Conservation (phyloP, 768 basidiomycete genomes). For the Boletus rufocinnamomeus region DNA sequence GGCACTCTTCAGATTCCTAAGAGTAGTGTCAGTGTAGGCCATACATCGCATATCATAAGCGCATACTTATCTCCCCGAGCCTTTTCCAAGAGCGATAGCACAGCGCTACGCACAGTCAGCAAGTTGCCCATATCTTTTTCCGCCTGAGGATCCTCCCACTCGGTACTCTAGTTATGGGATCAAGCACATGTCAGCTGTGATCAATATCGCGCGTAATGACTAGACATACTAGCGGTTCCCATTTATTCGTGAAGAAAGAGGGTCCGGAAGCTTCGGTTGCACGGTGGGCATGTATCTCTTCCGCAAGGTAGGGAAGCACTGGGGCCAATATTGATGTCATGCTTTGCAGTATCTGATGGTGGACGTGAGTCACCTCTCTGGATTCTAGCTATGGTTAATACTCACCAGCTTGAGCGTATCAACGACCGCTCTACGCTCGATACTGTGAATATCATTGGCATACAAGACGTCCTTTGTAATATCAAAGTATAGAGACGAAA, state of each 20-base stretch:
- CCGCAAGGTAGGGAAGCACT: slow-evolving; percentile 86
- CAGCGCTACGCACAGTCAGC: slow-evolving; percentile 58
- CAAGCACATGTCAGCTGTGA: neutral
- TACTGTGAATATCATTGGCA: slow-evolving; percentile 54
- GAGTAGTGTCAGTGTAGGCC: slow-evolving; percentile 4
- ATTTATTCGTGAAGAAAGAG: slow-evolving; percentile 74
- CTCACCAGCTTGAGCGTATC: slow-evolving; percentile 72
- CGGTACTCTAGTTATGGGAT: slow-evolving; percentile 41
- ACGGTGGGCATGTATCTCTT: slow-evolving; percentile 66
- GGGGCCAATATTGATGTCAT: slow-evolving; percentile 78
- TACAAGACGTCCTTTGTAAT: slow-evolving; percentile 90
- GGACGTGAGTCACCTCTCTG: neutral
- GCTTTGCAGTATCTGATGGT: slow-evolving; percentile 58
- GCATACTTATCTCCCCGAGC: slow-evolving; percentile 75
- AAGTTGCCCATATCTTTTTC: slow-evolving; percentile 65
- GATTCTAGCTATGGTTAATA: neutral
- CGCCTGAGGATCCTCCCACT: slow-evolving; percentile 63
- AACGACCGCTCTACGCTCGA: slow-evolving; percentile 62
- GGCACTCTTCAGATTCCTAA: slow-evolving; percentile 71
- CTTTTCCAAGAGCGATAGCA: slow-evolving; percentile 70
- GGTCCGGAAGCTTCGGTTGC: slow-evolving; percentile 19
- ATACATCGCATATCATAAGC: neutral
- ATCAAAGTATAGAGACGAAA: slow-evolving; percentile 92
- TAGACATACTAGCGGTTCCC: slow-evolving; percentile 64
- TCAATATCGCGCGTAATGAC: neutral